These are phyloP conservation scores for Tricholoma matsutake DNA, from an alignment of 768 basidiomycete species.

Conservation along the genomic window DNA sequence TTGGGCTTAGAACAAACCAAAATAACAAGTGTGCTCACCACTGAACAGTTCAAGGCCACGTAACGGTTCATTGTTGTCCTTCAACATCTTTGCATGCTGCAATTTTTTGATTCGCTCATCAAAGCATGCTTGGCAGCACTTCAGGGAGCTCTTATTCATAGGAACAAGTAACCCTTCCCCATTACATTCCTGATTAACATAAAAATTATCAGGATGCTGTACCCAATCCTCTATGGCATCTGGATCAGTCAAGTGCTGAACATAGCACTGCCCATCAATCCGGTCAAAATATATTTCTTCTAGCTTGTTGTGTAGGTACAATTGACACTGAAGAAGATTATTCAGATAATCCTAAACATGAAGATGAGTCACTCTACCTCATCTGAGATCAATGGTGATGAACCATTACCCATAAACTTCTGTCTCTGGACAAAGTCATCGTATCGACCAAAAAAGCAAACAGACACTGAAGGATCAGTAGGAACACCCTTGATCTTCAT, in stretches of 20 bases:
- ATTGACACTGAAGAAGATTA: conserved; percentile 29
- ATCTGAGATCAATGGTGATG: conserved; percentile 27
- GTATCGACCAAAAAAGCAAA: conserved; percentile 46
- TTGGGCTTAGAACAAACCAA: neutral
- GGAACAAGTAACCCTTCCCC: conserved; percentile 14
- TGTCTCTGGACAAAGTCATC: conserved; percentile 32
- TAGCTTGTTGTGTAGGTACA: conserved; percentile 37
- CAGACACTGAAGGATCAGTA: conserved; percentile 23
- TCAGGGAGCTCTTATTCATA: conserved; percentile 24
- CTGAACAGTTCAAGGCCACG: conserved; percentile 66
- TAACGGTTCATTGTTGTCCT: conserved; percentile 41
- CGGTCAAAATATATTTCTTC: conserved; percentile 29
- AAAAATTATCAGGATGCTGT: conserved; percentile 56
- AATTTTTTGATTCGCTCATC: conserved; percentile 29
- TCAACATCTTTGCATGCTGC: conserved; percentile 26
- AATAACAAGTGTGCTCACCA: conserved; percentile 37
- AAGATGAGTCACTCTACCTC: conserved; percentile 37
- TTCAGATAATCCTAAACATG: neutral
- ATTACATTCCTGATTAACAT: conserved; percentile 36
- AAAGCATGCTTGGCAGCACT: conserved; percentile 40
- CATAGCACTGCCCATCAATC: conserved; percentile 56
- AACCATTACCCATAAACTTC: conserved; percentile 3
- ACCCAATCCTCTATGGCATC: conserved; percentile 46
- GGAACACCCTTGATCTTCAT: conserved; percentile 29
- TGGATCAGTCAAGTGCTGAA: conserved; percentile 33